phyloP scores from a whole-genome alignment of 768 basidiomycete species.

The Pleurotus djamor region DNA sequence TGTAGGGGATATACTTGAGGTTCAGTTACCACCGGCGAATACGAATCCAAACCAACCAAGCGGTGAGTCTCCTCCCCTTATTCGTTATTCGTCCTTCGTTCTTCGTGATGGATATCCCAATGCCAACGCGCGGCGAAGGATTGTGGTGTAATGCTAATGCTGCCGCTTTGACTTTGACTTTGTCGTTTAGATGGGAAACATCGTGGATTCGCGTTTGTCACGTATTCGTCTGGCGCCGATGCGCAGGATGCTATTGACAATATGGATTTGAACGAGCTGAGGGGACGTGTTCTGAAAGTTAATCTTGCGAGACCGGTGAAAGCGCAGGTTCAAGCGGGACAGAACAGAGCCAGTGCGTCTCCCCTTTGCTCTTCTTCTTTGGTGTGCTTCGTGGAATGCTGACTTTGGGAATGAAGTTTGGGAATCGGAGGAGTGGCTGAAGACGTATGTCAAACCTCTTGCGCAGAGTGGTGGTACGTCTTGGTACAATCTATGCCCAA shows the following conservation, averaged over 20 bases:
- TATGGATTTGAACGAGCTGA: slow-evolving; percentile 93
- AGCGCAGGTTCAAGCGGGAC: slow-evolving; percentile 57
- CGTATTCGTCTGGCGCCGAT: slow-evolving; percentile 75
- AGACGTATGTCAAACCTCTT: slow-evolving; percentile 76
- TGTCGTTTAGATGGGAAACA: slow-evolving; percentile 64
- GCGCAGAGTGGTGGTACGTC: slow-evolving; percentile 68
- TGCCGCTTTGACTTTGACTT: too few species aligned
- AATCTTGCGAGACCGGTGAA: slow-evolving; percentile 87
- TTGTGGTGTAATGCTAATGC: too few species aligned
- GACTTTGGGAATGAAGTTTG: too few species aligned
- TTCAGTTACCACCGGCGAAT: slow-evolving; percentile 81
- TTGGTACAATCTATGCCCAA: neutral
- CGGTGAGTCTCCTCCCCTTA: slow-evolving; percentile 34
- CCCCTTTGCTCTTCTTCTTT: neutral
- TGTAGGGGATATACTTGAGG: slow-evolving; percentile 89
- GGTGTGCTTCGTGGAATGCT: too few species aligned
- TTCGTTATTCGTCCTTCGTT: neutral
- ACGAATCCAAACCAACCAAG: slow-evolving; percentile 65
- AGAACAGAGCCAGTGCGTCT: slow-evolving; percentile 74
- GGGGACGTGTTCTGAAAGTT: slow-evolving; percentile 74
- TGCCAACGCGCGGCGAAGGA: too few species aligned
- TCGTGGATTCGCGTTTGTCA: slow-evolving; percentile 93
- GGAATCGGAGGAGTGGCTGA: slow-evolving; percentile 95
- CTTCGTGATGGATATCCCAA: neutral
- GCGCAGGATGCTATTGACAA: slow-evolving; percentile 98